Conservation (phyloP, 225 moss, liverwort and hornwort species). For the Physcomitrium patens region DNA sequence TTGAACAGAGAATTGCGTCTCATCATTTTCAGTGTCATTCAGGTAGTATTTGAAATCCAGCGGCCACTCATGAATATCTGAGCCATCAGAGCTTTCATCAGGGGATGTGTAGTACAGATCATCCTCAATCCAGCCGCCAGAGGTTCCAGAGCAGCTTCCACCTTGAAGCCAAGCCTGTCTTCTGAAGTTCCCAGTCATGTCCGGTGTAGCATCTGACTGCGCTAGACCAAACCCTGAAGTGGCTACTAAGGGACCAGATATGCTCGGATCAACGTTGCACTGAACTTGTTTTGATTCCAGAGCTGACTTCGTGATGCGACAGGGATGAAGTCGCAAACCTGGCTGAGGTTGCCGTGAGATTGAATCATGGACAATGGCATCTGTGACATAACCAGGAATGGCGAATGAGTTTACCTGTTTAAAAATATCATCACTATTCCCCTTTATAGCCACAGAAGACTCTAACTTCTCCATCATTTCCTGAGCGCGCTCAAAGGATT, state of each 20-base stretch:
- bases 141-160: slow-evolving; percentile 8
- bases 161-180: slow-evolving; percentile 51
- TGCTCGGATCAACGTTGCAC: slow-evolving; percentile 33
- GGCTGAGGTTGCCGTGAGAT: slow-evolving; percentile 80
- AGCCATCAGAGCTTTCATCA: slow-evolving; percentile 69
- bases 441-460: slow-evolving; percentile 50
- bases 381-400: slow-evolving; percentile 34
- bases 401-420: slow-evolving; percentile 37
- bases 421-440: slow-evolving; percentile 19
- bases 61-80: slow-evolving; percentile 29
- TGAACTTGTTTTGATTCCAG: slow-evolving; percentile 41
- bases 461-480: slow-evolving; percentile 95
- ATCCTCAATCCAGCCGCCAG: slow-evolving; percentile 51
- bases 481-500: slow-evolving; percentile 94
- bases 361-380: slow-evolving; percentile 32
- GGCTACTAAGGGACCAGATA: slow-evolving; percentile 71
- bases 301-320: slow-evolving; percentile 37
- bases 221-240: slow-evolving; percentile 84
- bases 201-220: background rate
- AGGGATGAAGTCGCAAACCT: slow-evolving; percentile 51
- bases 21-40: slow-evolving; percentile 37
- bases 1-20: slow-evolving; percentile 53
- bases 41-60: slow-evolving; percentile 30
- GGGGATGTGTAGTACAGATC: slow-evolving; percentile 72
- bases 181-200: slow-evolving; percentile 9